Base-by-base conservation (phyloP, 495 filamentous ascomycete genomes). In the Penicillium herquei region DNA sequence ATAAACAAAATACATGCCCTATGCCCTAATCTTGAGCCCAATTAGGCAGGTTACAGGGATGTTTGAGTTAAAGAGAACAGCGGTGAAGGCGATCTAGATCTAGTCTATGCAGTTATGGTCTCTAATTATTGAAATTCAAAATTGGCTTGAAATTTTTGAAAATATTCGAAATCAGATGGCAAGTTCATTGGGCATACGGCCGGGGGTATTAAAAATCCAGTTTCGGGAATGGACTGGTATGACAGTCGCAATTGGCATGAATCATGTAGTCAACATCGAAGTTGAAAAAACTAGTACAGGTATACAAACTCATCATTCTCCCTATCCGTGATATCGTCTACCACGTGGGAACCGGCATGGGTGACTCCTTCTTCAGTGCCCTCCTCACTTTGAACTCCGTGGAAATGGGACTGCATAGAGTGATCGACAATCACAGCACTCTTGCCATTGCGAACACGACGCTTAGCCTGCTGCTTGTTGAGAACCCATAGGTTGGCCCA, bases 291-390 rank as follows among this genome's bases (percentile, higher is more conserved):
- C 51, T 72, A 86, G 57, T 85, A 84, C 51, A 87, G 79, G 74
- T 85, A 86, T 7, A 86, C 77, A 72, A 87, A 86, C 69, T 87
- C 84, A 58, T 87, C 83, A 61, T 88, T 87, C 70, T 84, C 68
- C 32, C 81, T 64, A 61, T 87, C 84, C 26, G 83, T 87, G 64
- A 85, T 52, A 68, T 86, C 85, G 47, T 71, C 50, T 49, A 82
- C 80, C 10, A 76, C 80, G 35, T 78, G 54, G 42, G 61, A 66
- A 10, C 60, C 77, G 62, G 62, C 68, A 46, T 62, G 61, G 3
- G 58, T 49, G 31, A 57, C 57, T 37, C 62, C 62, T n/a, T 47
- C 37, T n/a, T 42, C 31, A 18, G 49, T 26, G 33, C 52, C 59
- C 13, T 63, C 64, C 7, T 59, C 60, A 31, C 2, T 4, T 26